Conservation (phyloP, 208 protist genomes). For the Acanthamoeba rhysodes region DNA sequence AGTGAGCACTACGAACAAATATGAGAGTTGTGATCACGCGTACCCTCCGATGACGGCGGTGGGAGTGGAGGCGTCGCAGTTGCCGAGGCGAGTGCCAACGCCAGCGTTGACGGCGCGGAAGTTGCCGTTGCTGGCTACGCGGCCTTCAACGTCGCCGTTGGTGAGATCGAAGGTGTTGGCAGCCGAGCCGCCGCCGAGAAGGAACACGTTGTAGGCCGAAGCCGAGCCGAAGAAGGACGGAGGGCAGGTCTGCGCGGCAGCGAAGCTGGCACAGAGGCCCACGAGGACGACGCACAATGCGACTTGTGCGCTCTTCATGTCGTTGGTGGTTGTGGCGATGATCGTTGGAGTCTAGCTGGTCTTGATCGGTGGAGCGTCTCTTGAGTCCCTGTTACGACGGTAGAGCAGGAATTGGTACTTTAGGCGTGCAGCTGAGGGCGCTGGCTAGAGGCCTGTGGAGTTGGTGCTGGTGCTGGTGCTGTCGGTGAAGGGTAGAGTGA, state of each 20-base stretch:
- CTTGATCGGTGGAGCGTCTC: no score
- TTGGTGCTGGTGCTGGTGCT: background rate
- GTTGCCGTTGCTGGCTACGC: background rate
- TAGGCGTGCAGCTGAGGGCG: background rate
- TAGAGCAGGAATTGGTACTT: background rate
- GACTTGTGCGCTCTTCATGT: background rate
- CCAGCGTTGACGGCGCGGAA: background rate
- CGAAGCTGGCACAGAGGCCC: background rate
- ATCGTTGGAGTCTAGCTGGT: no score
- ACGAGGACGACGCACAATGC: slow-evolving; percentile 4
- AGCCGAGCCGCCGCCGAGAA: background rate
- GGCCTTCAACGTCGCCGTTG: background rate
- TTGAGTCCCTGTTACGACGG: no score
- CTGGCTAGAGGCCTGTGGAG: background rate
- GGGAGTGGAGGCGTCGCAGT: background rate
- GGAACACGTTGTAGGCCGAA: background rate
- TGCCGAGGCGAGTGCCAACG: background rate
- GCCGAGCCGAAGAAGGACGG: background rate
- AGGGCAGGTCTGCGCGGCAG: background rate
- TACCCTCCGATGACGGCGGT: background rate
- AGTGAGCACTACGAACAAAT: no score
- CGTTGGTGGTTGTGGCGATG: no score
- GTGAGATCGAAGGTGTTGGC: background rate
- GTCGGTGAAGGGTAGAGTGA: background rate
- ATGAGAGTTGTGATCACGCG: no score